Conservation (phyloP, 106 monocot genomes). For the Agapanthus africanus region DNA sequence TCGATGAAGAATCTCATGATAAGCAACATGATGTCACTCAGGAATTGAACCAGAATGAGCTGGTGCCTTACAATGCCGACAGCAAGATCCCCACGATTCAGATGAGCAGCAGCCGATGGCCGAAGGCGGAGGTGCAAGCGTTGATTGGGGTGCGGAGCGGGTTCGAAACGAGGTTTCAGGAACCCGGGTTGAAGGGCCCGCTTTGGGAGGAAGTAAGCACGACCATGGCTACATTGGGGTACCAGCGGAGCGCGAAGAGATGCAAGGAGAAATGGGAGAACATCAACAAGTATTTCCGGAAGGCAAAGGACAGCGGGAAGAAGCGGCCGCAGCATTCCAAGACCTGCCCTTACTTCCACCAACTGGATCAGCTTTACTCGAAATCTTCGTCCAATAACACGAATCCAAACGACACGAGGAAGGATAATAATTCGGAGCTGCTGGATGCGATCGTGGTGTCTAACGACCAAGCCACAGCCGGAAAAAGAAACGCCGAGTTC, state of each 20-base stretch:
- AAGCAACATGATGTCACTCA: neutral
- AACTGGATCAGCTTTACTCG: conserved; percentile 80
- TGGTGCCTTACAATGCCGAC: conserved; percentile 9
- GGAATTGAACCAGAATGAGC: neutral
- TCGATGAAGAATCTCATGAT: conserved; percentile 1
- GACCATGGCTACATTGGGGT: conserved; percentile 60
- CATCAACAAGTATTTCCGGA: conserved; percentile 98
- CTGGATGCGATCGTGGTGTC: conserved; percentile 5
- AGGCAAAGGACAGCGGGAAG: conserved; percentile 74
- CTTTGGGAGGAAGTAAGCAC: conserved; percentile 94
- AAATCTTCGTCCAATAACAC: conserved; percentile 3
- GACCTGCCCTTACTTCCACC: conserved; percentile 91
- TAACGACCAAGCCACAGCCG: neutral
- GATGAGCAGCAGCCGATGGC: conserved; percentile 55
- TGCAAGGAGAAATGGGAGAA: conserved; percentile 99
- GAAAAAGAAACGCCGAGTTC: neutral
- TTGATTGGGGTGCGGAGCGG: conserved; percentile 66
- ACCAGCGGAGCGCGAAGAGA: conserved; percentile 65
- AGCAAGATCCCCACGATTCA: too few species aligned
- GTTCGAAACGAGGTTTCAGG: conserved; percentile 71
- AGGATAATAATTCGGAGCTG: conserved; percentile 35
- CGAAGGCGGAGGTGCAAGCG: conserved; percentile 88
- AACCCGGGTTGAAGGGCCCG: conserved; percentile 74
- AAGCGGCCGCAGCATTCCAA: conserved; percentile 72
- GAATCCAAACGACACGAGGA: neutral